phyloP scores from a whole-genome alignment of 306 rosid species.

The Trifolium subterraneum region DNA sequence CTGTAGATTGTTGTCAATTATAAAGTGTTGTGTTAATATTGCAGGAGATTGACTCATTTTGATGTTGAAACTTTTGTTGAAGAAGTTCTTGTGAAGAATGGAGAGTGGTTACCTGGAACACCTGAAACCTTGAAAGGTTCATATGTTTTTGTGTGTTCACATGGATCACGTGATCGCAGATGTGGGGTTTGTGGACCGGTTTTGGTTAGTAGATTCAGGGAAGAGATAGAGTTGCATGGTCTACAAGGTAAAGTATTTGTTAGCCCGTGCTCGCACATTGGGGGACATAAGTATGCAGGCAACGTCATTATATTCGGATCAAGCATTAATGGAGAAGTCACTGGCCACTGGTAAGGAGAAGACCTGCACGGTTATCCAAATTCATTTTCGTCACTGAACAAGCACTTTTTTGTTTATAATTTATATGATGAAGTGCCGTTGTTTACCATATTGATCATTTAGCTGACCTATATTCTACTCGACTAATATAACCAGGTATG shows the following conservation, averaged over 20 bases:
- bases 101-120: slow-evolving; percentile 91
- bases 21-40: slow-evolving; percentile 30
- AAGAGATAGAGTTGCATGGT: slow-evolving; percentile 70
- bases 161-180: slow-evolving; percentile 91
- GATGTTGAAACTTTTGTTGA: slow-evolving; percentile 96
- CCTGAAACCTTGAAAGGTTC: slow-evolving; percentile 81
- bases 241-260: slow-evolving; percentile 83
- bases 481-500: slow-evolving; percentile 68
- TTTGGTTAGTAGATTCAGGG: slow-evolving; percentile 74
- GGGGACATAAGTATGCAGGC: slow-evolving; percentile 92
- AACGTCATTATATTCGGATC: slow-evolving; percentile 81
- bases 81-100: slow-evolving; percentile 95
- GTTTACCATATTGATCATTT: slow-evolving; percentile 30
- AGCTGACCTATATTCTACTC: not conserved
- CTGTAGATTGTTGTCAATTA: not conserved
- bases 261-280: slow-evolving; percentile 96
- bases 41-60: slow-evolving; percentile 95
- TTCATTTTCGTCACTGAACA: slow-evolving; percentile 12
- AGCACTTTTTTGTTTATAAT: not conserved
- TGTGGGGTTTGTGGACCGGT: slow-evolving; percentile 97
- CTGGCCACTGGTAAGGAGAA: slow-evolving; percentile 84
- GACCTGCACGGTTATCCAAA: not conserved
- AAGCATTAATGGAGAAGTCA: slow-evolving; percentile 61
- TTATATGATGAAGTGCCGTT: not conserved
- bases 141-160: slow-evolving; percentile 83